Conservation (phyloP, 352 stramenopile genomes). For the Pythium rishiriense region DNA sequence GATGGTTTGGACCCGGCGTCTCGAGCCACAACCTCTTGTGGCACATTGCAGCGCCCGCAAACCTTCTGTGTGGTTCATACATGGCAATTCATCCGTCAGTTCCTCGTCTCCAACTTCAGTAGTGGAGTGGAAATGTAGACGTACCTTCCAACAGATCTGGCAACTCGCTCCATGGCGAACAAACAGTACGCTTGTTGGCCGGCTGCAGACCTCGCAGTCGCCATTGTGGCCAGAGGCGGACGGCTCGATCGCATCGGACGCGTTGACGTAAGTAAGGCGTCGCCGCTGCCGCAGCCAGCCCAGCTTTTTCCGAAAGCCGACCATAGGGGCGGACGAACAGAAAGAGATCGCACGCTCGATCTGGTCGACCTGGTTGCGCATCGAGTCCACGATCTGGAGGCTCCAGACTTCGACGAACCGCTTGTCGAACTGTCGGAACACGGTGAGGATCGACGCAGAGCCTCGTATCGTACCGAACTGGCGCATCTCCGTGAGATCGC, state of each 20-base stretch:
- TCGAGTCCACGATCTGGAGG: constrained; percentile 32
- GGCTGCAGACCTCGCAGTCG: constrained; percentile 5
- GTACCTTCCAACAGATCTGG: constrained; percentile 7
- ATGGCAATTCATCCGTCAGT: background rate
- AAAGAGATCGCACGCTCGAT: constrained; percentile 21
- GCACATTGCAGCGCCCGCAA: constrained; percentile 1
- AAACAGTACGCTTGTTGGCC: background rate
- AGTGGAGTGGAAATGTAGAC: background rate
- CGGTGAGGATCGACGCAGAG: constrained; percentile 29
- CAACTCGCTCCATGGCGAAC: background rate
- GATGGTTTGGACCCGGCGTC: background rate
- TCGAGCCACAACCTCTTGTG: background rate
- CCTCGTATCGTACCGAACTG: constrained; percentile 38
- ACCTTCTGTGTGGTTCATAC: too few relatives aligned
- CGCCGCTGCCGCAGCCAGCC: background rate
- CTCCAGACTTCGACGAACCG: constrained; percentile 45
- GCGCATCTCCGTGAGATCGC: constrained; percentile 39
- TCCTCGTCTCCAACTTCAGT: background rate
- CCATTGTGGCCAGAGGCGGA: background rate
- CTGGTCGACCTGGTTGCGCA: constrained; percentile 23
- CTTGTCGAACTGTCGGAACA: constrained; percentile 47
- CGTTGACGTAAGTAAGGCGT: background rate
- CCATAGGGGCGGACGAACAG: constrained; percentile 8
- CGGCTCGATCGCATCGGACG: background rate
- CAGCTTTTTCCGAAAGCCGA: constrained; percentile 47